These are phyloP conservation scores for Candida tetrigidarum DNA, from an alignment of 1,139 yeast species.

Conservation along the genomic window DNA sequence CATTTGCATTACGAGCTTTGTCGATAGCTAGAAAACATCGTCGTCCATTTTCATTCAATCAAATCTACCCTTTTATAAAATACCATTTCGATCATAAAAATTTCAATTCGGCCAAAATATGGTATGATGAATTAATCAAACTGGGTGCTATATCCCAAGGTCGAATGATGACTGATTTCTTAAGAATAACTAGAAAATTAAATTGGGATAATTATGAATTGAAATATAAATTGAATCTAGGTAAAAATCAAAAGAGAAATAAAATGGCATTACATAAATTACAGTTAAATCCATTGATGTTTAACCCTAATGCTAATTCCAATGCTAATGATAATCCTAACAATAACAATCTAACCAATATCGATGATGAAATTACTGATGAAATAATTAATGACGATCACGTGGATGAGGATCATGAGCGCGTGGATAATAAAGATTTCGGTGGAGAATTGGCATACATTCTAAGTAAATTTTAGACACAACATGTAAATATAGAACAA, in stretches of 20 bases:
- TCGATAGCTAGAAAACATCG: slow-evolving; percentile 28
- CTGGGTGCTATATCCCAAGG: slow-evolving; percentile 36
- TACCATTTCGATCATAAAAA: slow-evolving; percentile 40
- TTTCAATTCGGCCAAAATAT: slow-evolving; percentile 32
- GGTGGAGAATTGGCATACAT: slow-evolving; percentile 25
- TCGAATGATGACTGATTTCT: slow-evolving; percentile 32
- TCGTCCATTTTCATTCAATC: slow-evolving; percentile 44
- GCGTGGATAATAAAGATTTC: slow-evolving; percentile 14
- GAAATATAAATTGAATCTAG: slow-evolving; percentile 31
- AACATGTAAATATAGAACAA: background rate
- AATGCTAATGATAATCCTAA: no score
- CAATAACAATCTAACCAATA: no score
- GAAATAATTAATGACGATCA: slow-evolving; percentile 22
- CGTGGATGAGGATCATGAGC: background rate
- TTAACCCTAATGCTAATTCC: background rate
- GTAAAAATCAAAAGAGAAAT: slow-evolving; percentile 27
- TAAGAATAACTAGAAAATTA: slow-evolving; percentile 38
- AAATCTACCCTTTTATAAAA: slow-evolving; percentile 43
- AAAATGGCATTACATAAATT: slow-evolving; percentile 25
- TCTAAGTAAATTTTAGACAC: slow-evolving; percentile 17
- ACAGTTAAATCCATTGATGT: slow-evolving; percentile 23
- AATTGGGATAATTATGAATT: slow-evolving; percentile 42
- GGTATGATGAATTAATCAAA: slow-evolving; percentile 43
- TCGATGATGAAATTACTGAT: slow-evolving; percentile 21
- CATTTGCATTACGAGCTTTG: slow-evolving; percentile 38